Evolutionary conservation across 1,284 basidiomycete genomes (phyloP), one percentile per base, ranked within the genome.

Genomic region (Fomes fomentarius): DNA sequence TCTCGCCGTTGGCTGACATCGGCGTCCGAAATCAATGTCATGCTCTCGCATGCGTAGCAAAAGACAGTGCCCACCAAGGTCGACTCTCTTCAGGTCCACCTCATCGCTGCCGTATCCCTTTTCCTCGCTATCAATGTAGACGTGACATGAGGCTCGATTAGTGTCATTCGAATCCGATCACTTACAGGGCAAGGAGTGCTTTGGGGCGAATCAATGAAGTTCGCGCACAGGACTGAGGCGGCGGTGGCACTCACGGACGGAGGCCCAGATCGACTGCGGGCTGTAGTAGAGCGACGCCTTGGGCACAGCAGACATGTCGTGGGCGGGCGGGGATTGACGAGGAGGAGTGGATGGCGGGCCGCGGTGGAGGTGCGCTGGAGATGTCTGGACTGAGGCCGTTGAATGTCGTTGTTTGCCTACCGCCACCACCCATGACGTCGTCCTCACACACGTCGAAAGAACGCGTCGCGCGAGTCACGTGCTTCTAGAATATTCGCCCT

Each of bases 51-150:
- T 28, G 41, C n/a, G n/a, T n/a, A n/a, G n/a, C 41, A 47, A 25
- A 14, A 21, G 37, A 34, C 28, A 49, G 11, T 25, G 66, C 76
- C 54, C 63, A 89, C 86, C 66, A 22, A 87, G 70, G 67, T 89
- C 81, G 24, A 91, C 85, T 39, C 78, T 63, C 66, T 78, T 84
- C 50, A 80, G 67, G 67, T 86, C 84, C 19, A 89, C 60, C 63
- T 92, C 87, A 65, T 90, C 85, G 28, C 76, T 62, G 11, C 81
- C 83, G 63, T 91, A 90, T 9, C 89, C 86, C 62, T 92, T 89
- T 71, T 90, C 86, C 60, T 81, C 78, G 50, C 87, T 88, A 35
- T 7, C 2, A 25, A 43, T n/a, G n/a, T 50, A 15, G 45, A 26
- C 15, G 35, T 41, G 50, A 15, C 15, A 47, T 53, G 48, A 58